These are phyloP conservation scores for Debaryomyces fabryi DNA, from an alignment of 1,139 yeast species.

Conservation along the genomic window DNA sequence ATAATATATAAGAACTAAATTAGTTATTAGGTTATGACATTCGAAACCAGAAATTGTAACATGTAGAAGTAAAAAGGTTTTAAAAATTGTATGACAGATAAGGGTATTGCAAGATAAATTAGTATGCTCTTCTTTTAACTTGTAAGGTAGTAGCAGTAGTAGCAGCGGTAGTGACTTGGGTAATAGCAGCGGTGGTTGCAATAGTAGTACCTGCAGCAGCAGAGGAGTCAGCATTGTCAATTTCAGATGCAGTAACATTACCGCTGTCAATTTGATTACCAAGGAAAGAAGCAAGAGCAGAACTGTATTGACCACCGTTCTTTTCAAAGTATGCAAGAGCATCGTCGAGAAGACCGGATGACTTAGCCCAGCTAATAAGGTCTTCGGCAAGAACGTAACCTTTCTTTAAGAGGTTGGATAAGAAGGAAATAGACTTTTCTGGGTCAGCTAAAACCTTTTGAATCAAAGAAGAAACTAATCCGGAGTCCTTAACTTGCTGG, in stretches of 20 bases:
- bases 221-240: constrained; percentile 29
- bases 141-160: constrained; percentile 17
- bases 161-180: constrained; percentile 9
- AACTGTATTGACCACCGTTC: constrained; percentile 36
- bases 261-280: constrained; percentile 27
- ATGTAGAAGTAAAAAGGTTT: constrained; percentile 4
- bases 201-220: constrained; percentile 12
- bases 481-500: constrained; percentile 36
- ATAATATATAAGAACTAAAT: constrained; percentile 8
- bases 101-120: constrained; percentile 10
- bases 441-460: constrained; percentile 44
- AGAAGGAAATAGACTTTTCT: constrained; percentile 33
- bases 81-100: constrained; percentile 5
- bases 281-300: constrained; percentile 31
- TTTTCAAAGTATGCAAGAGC: constrained; percentile 35
- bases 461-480: constrained; percentile 35
- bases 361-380: constrained; percentile 42
- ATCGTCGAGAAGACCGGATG: constrained; percentile 43
- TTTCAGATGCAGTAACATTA: constrained; percentile 27
- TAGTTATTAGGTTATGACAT: constrained; percentile 2
- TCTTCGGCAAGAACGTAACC: constrained; percentile 42
- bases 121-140: constrained; percentile 26
- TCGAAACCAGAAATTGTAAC: constrained; percentile 8
- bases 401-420: constrained; percentile 36
- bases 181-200: not conserved